phyloP scores from a whole-genome alignment of 2,329 filamentous ascomycete species.

The Fusarium torreyae region DNA sequence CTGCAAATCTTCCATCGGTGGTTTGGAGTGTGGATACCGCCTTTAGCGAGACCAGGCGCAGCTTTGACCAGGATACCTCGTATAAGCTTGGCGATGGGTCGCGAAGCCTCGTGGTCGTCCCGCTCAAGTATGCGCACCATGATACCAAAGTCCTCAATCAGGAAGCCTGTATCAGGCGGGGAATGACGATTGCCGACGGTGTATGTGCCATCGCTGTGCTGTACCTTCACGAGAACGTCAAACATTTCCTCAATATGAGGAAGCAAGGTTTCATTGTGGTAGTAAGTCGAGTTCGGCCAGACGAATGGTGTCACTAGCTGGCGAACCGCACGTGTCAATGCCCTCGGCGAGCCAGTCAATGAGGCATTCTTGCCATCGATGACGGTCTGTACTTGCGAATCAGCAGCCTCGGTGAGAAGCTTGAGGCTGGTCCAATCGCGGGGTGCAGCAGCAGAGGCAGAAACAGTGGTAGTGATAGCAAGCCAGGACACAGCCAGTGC shows the following conservation, averaged over 20 bases:
- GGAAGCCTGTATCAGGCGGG: slow-evolving; percentile 22
- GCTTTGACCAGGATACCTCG: slow-evolving; percentile 24
- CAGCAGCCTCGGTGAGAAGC: slow-evolving; percentile 14
- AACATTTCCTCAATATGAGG: slow-evolving; percentile 25
- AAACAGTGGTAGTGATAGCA: background rate
- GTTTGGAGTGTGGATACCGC: slow-evolving; percentile 20
- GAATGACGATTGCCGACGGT: slow-evolving; percentile 28
- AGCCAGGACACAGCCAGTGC: background rate
- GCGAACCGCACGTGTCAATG: slow-evolving; percentile 17
- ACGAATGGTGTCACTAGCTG: slow-evolving; percentile 21
- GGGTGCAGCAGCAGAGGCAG: background rate
- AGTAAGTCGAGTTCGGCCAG: slow-evolving; percentile 18
- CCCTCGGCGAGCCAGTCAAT: slow-evolving; percentile 14
- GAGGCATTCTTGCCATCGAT: slow-evolving; percentile 9
- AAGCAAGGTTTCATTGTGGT: slow-evolving; percentile 15
- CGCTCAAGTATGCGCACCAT: slow-evolving; percentile 28
- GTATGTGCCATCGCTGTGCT: slow-evolving; percentile 20
- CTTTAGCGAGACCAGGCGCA: slow-evolving; percentile 15
- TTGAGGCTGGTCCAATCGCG: slow-evolving; percentile 10
- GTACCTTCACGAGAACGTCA: background rate
- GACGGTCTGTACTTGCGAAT: slow-evolving; percentile 5
- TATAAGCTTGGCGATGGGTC: background rate
- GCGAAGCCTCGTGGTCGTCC: slow-evolving; percentile 10
- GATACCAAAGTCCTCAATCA: slow-evolving; percentile 27
- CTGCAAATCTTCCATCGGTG: slow-evolving; percentile 33